Percentiles rank a stretch among this genome's conserved stretches.
phyloP scores from a whole-genome alignment of 148 eudicot genomes.

The Vaccinium vitisidaea region DNA sequence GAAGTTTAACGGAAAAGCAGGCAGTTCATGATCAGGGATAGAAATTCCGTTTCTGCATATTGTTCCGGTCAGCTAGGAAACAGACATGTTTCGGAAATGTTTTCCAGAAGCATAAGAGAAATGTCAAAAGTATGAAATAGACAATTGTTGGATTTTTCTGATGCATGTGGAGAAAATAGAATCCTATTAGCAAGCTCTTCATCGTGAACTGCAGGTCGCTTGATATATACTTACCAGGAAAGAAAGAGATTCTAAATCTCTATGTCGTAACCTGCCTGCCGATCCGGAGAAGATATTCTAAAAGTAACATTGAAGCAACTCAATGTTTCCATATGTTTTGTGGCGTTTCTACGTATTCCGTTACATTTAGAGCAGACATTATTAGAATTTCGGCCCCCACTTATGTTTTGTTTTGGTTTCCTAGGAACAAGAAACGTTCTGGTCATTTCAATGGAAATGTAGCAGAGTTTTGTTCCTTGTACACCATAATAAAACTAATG shows the following conservation, averaged over 20 bases:
- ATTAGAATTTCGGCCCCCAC: neutral
- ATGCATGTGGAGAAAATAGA: neutral
- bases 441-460: neutral
- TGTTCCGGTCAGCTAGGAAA: neutral
- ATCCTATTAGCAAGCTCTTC: too few relatives aligned
- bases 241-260: too few relatives aligned
- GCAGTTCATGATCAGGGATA: neutral
- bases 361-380: neutral
- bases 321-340: neutral
- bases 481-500: neutral
- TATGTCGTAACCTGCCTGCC: too few relatives aligned
- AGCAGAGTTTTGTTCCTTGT: neutral
- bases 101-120: neutral
- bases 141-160: neutral
- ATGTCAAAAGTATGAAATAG: neutral
- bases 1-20: neutral
- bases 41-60: neutral
- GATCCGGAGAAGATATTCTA: too few relatives aligned
- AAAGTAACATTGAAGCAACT: neutral
- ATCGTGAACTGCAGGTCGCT: too few relatives aligned
- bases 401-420: neutral
- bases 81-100: neutral
- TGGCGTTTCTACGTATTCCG: neutral
- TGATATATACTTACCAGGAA: too few relatives aligned
- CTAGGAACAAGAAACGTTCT: neutral